Evolutionary conservation across 2,329 filamentous ascomycete genomes (phyloP), one percentile per base, ranked within the genome.

Genomic region (Ophiocordyceps camponoti-saundersi): DNA sequence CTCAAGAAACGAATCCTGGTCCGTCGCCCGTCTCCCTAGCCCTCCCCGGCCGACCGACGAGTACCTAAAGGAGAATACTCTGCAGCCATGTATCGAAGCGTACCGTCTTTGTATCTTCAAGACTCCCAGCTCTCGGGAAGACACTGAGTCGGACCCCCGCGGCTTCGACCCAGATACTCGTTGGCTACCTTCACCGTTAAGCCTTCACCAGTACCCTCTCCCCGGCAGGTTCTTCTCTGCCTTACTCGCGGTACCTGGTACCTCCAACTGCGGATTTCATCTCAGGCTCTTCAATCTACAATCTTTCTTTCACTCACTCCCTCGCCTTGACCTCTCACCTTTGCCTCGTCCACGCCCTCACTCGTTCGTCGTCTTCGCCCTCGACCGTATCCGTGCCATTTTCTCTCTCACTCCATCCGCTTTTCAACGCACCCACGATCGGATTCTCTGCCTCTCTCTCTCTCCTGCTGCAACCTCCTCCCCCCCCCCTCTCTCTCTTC

Each of bases 231-330:
- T 32, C 13, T 32, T 32, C 13, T 6, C 30, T 32, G 30, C 30
- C 34, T 39, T 39, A 39, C 34, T 39, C 34, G 34, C 15, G 15
- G 34, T 39, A 18, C 34, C 34, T 6, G 6, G 34, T 39, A 39
- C 16, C 34, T 39, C 6, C 16, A 26, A 13, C 32, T 52, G 49
- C 50, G 51, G 52, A 53, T 52, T 55, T 53, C 51, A 53, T 53
- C 51, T 55, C 51, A 48, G 11, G 15, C 52, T 53, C 52, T 53
- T 51, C 50, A 54, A 54, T 56, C 55, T 56, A 39, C 34, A 39
- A 39, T 39, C 34, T 39, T 36, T 56, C 52, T 53, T 48, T 53
- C 50, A 50, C 30, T n/a, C 42, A n/a, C 29, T 36, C 29, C 18
- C 44, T 44, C 43, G 20, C 43, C 42, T 49, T 48, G 49, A 47